Base-by-base conservation (phyloP, 139 green algal species). In the Bryopsis sp. region DNA sequence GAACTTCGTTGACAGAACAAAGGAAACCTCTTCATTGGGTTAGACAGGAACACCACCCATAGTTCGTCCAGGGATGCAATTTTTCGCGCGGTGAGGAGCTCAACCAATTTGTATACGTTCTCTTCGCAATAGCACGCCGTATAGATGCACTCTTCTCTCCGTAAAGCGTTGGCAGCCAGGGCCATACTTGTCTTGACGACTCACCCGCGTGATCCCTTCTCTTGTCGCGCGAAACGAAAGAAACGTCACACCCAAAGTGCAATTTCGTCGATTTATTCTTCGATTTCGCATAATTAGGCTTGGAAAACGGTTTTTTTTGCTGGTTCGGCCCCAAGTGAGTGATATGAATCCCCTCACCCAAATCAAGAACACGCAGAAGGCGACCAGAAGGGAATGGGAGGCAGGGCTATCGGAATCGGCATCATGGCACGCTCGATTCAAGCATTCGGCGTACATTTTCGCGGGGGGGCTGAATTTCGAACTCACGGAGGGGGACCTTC, bases 401-500 rank as follows among this genome's bases (percentile, higher is more conserved):
- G 54, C 78, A 4, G 93, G 93, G 26, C 47, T 95, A 1, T 48
- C 34, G 0, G 90, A 96, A 28, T 78, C 75, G n/a, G 87, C 85
- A 2, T 97, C 88, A 2, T 99, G 95, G 93, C 94, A 99, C 71
- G 85, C 81, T 4, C 73, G 84, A 2, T 99, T 92, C 76, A 90
- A 85, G 43, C 85, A 97, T 76, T 94, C 84, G 4, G 93, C 93
- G 3, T 98, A 98, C 73, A 67, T 96, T 8, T 97, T 89, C 65
- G 81, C 78, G 2, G 91, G 92, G 1, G 93, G 92, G 4, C 73
- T 99, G 7, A 78, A 90, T 33, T 97, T 84, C 64, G 78, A 90
- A 32, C 79, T 99, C 24, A 99, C 94, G 1, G 90, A 95, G 68
- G 90, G 94, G 2, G 94, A 99, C 81, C n/a, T 98, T 19, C 72